Evolutionary conservation across 768 basidiomycete genomes (phyloP), one percentile per base, ranked within the genome.

Genomic region (Suillus placidus): DNA sequence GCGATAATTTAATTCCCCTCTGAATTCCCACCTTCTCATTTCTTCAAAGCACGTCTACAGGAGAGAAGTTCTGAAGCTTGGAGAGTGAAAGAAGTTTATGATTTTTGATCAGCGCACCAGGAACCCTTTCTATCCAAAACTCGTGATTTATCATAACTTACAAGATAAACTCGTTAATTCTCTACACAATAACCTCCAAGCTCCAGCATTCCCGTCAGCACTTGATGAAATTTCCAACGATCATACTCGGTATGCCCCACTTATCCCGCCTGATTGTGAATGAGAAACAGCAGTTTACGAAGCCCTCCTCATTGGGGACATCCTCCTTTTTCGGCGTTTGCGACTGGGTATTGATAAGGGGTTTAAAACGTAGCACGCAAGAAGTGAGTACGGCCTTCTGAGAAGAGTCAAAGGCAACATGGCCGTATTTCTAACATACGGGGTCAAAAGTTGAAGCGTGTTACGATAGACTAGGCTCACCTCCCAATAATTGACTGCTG

Each of bases 401-500:
- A 3, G 82, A 85, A n/a, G 91, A 89, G 78, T 95, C 93, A 68
- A 96, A 95, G 0, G 94, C 95, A 69, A 96, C 93, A 64, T 92
- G 88, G 63, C 94, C 95, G 72, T 97, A 97, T 90, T 97, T 95
- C 92, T 95, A 76, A 52, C 47, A 23, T 10, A 8, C 42, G 56
- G 7, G 40, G 68, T 32, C 60, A 16, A 32, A 34, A 20, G 23
- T 40, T 14, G 63, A 3, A 26, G 23, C 14, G 30, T 7, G 12
- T 13, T 40, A 49, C 30, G 14, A 56, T 1, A n/a, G 18, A 37
- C n/a, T 30, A 32, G 26, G 70, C 84, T 49, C 42, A 91, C 94
- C 88, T 99, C 96, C 94, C 95, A 98, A 72, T 97, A 98, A 74
- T 96, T 95, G 49, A 97, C 95, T 3, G 95, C 95, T 1, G 90